These are phyloP conservation scores for Eucalyptus pauciflora DNA, from an alignment of 345 rosid species.

Conservation along the genomic window DNA sequence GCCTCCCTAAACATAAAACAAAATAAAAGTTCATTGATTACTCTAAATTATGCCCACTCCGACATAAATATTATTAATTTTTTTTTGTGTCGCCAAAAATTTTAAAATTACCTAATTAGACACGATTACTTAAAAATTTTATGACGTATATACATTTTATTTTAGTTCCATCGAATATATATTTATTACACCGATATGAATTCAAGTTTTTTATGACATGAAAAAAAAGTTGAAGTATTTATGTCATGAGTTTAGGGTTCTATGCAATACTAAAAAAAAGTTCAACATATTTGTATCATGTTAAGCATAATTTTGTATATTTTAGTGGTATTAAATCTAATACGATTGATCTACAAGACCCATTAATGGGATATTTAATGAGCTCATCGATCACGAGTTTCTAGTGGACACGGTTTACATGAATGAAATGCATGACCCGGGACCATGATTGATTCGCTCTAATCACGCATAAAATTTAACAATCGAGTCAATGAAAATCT, in stretches of 20 bases:
- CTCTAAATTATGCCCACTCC: not conserved
- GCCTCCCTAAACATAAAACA: fast-evolving
- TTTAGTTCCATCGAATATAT: fast-evolving
- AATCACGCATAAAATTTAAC: not conserved
- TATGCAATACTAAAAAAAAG: too few relatives aligned
- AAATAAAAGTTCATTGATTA: not conserved
- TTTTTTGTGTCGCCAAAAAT: fast-evolving
- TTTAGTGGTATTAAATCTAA: not conserved
- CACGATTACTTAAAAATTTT: too few relatives aligned
- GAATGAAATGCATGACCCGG: not conserved
- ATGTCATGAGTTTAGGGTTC: not conserved
- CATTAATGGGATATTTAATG: too few relatives aligned
- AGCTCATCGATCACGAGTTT: not conserved
- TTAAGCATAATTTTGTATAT: not conserved
- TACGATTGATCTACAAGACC: not conserved
- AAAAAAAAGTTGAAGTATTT: too few relatives aligned
- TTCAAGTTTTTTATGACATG: too few relatives aligned
- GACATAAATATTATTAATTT: too few relatives aligned
- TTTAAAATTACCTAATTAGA: too few relatives aligned
- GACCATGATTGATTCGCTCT: not conserved
- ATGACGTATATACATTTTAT: too few relatives aligned
- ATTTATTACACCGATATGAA: fast-evolving
- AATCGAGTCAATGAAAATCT: not conserved
- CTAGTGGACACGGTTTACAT: too few relatives aligned
- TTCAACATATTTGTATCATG: not conserved